Conservation (phyloP, 2,329 filamentous ascomycete species). For the Camptophora hylomeconis region DNA sequence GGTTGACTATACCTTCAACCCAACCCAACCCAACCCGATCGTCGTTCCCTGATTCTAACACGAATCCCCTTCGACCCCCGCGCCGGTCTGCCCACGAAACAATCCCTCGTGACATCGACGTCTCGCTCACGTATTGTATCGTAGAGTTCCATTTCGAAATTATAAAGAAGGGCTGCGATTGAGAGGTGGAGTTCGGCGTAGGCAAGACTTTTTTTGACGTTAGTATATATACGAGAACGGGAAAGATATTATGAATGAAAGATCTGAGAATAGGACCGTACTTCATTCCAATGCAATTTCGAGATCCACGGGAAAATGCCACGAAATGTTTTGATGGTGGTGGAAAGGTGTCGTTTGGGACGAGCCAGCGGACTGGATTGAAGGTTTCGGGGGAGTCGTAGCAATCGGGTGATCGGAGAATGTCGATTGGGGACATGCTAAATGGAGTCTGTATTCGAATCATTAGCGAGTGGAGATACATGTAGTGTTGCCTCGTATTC, state of each 20-base stretch:
- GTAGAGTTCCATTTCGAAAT: constrained; percentile 13
- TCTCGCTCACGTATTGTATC: constrained; percentile 14
- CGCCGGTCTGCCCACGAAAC: constrained; percentile 10
- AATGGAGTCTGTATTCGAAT: too few relatives aligned
- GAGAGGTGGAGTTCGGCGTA: constrained; percentile 13
- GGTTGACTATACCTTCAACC: too few relatives aligned
- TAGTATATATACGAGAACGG: too few relatives aligned
- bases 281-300: constrained; percentile 5
- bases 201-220: constrained; percentile 6
- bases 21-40: too few relatives aligned
- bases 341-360: too few relatives aligned
- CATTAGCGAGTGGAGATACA: too few relatives aligned
- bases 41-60: too few relatives aligned
- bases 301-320: constrained; percentile 2
- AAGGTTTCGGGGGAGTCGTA: constrained; percentile 5
- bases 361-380: constrained; percentile 13
- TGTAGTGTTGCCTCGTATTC: too few relatives aligned
- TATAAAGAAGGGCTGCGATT: constrained; percentile 8
- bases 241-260: not conserved
- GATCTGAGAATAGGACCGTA: not conserved
- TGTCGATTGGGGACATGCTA: constrained; percentile 11
- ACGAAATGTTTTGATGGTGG: constrained; percentile 3
- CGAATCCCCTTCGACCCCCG: constrained; percentile 9
- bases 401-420: constrained; percentile 13
- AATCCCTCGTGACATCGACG: constrained; percentile 10